Evolutionary conservation across 441 rosid genomes (phyloP), one percentile per base, ranked within the genome.

Genomic region (Bruguiera hainesii): DNA sequence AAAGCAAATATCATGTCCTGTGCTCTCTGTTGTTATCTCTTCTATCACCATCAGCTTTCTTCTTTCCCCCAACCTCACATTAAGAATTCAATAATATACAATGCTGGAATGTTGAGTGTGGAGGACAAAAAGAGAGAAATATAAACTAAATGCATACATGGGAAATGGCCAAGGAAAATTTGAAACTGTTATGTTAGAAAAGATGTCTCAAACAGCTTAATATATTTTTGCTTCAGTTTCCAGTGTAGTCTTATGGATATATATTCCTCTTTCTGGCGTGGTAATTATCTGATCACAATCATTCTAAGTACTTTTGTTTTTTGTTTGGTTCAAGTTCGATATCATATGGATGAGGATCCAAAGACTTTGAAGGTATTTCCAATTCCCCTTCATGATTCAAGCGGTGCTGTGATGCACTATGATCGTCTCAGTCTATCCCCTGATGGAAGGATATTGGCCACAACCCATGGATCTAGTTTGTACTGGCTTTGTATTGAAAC

Each of bases 331-430:
- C 79, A 67, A 92, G 99, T 95, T 51, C 96, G 96, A n/a, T 95
- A 90, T 75, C 97, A 92, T 76, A 87, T 95, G 52, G 97, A 93
- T 66, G 98, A 95, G 91, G 99, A 95, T 77, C 97, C 99, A 4
- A 95, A 95, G 86, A 83, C 92, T 59, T 69, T 92, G 80, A 92
- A 90, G 83, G 92, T 82, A 71, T 89, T 90, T 74, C 92, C 90
- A 19, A 92, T 90, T 69, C 97, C 97, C 25, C 87, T 85, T 33
- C 87, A 67, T 60, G 93, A 89, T 78, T 71, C 96, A 67, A 74
- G 35, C 56, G 98, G 92, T 5, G 71, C 86, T 70, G 72, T 86
- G 42, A 57, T 92, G 80, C 91, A 87, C 74, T 95, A 89, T 78
- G 89, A 92, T 74, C 89, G 79, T 64, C 93, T 92, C 60, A 79